phyloP scores from a whole-genome alignment of 2,329 filamentous ascomycete species.

The Penicillium sp. region DNA sequence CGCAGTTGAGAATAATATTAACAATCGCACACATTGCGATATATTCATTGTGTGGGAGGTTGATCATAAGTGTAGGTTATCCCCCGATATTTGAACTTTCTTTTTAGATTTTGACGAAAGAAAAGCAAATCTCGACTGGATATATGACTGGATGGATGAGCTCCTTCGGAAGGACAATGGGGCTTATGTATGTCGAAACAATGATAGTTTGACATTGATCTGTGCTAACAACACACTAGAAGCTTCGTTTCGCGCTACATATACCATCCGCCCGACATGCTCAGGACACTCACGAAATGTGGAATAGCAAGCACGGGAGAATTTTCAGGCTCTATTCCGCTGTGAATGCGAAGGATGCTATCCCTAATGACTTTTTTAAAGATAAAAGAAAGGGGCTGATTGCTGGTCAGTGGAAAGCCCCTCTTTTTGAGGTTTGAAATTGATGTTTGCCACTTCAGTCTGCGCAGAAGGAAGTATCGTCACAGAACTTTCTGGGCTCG shows the following conservation, averaged over 20 bases:
- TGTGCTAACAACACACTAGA: neutral
- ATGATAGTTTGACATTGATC: neutral
- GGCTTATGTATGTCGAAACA: conserved; percentile 4
- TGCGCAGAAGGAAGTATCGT: neutral
- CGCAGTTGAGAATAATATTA: conserved; percentile 18
- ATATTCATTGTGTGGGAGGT: conserved; percentile 16
- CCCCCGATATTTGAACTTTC: neutral
- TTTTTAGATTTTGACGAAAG: neutral
- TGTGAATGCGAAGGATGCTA: neutral
- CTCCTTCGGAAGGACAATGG: conserved; percentile 14
- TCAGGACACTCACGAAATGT: neutral
- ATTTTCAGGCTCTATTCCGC: neutral
- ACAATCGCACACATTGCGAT: neutral
- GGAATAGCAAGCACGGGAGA: neutral
- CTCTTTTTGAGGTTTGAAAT: neutral
- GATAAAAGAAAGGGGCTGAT: neutral
- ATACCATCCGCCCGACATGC: neutral
- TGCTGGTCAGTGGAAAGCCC: neutral
- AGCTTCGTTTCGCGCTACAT: neutral
- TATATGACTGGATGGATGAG: conserved; percentile 15
- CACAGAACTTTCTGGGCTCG: neutral
- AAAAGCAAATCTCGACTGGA: conserved; percentile 16
- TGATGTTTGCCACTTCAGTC: neutral
- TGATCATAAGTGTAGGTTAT: conserved; percentile 2
- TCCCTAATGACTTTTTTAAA: neutral